A percentile compares a stretch with the other conserved stretches of the same genome.
Evolutionary conservation across 2,329 filamentous ascomycete species (phyloP).

Genomic region (Clonostachys byssicola): DNA sequence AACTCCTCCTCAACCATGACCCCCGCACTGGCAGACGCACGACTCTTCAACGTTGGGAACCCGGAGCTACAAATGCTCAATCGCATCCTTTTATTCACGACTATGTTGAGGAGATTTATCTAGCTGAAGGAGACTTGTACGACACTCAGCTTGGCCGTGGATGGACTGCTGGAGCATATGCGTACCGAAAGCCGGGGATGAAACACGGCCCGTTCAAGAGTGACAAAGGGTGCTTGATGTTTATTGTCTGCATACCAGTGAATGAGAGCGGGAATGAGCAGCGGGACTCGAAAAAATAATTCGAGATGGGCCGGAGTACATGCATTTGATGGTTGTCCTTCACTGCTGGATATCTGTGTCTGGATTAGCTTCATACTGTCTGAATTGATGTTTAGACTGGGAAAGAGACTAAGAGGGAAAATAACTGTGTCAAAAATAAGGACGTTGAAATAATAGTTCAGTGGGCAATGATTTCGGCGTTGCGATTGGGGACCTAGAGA

Average conservation of each 20-base stretch:
- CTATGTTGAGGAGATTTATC: conserved; percentile 30
- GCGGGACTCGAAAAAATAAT: no score
- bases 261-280: conserved; percentile 5
- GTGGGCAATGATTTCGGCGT: no score
- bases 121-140: conserved; percentile 25
- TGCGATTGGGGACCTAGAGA: no score
- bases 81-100: conserved; percentile 22
- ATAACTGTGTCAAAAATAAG: no score
- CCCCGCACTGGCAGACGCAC: conserved; percentile 16
- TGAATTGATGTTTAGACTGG: no score
- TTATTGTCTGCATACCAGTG: conserved; percentile 16
- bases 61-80: conserved; percentile 16
- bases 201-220: conserved; percentile 29
- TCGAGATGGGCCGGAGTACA: no score
- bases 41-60: conserved; percentile 27
- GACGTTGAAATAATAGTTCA: no score
- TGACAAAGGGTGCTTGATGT: conserved; percentile 26
- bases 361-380: no score
- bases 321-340: no score
- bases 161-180: conserved; percentile 28
- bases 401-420: no score
- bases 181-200: conserved; percentile 31
- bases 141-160: conserved; percentile 19
- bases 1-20: conserved; percentile 26
- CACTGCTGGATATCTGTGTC: no score